Evolutionary conservation across 768 basidiomycete genomes (phyloP).

Genomic region (Hemileccinum rubropunctum): DNA sequence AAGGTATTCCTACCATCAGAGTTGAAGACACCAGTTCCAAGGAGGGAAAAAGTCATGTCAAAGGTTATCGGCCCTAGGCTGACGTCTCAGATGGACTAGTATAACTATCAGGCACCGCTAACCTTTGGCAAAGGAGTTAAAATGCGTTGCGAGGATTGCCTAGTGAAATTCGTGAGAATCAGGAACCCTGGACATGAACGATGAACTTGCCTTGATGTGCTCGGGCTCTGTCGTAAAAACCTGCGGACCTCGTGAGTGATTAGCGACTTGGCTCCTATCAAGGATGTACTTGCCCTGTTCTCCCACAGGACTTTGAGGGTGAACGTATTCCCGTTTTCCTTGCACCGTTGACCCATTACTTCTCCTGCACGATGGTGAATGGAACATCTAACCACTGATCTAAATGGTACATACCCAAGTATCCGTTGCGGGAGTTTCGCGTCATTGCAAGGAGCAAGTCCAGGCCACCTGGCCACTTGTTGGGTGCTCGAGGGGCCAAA

Average conservation of each 20-base stretch:
- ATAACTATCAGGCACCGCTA: conserved; percentile 3
- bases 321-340: conserved; percentile 31
- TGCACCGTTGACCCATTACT: conserved; percentile 18
- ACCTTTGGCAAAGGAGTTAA: conserved; percentile 42
- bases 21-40: conserved; percentile 62
- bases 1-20: conserved; percentile 41
- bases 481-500: conserved; percentile 32
- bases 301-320: conserved; percentile 37
- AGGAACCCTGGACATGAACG: not conserved
- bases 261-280: not conserved
- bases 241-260: conserved; percentile 20
- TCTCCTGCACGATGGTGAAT: conserved; percentile 25
- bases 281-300: conserved; percentile 30
- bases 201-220: conserved; percentile 37
- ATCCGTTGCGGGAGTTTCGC: conserved; percentile 24
- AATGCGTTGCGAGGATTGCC: conserved; percentile 46
- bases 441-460: conserved; percentile 28
- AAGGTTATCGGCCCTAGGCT: conserved; percentile 9
- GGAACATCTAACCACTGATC: not conserved
- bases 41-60: conserved; percentile 28
- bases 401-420: conserved; percentile 26
- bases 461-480: conserved; percentile 37
- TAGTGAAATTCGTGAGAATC: conserved; percentile 15
- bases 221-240: conserved; percentile 49
- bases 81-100: conserved; percentile 20